phyloP scores from a whole-genome alignment of 306 rosid genomes.

The Ziziphus jujuba region DNA sequence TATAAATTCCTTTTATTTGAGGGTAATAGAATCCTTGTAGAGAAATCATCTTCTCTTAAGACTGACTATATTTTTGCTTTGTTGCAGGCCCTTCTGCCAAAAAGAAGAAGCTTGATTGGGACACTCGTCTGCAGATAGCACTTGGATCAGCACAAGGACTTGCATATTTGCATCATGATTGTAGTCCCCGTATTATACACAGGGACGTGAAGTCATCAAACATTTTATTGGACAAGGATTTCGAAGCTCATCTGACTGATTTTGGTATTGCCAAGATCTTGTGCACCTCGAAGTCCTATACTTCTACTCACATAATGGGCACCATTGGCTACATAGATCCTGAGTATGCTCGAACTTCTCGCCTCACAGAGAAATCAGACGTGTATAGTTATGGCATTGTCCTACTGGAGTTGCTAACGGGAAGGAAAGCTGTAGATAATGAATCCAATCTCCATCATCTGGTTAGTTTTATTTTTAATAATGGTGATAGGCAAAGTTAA shows the following conservation, averaged over 20 bases:
- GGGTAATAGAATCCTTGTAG: background rate
- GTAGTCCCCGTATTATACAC: slow-evolving; percentile 90
- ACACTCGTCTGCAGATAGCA: slow-evolving; percentile 72
- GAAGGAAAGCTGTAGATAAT: slow-evolving; percentile 86
- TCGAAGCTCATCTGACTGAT: slow-evolving; percentile 88
- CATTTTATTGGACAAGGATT: slow-evolving; percentile 80
- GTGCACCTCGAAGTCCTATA: slow-evolving; percentile 68
- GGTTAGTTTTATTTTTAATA: slow-evolving; percentile 36
- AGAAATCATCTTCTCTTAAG: background rate
- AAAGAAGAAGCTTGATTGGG: slow-evolving; percentile 85
- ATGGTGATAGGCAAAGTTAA: too few relatives aligned
- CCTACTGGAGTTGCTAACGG: slow-evolving; percentile 87
- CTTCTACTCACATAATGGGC: slow-evolving; percentile 89
- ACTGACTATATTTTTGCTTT: background rate
- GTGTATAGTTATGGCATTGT: slow-evolving; percentile 93
- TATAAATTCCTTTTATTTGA: background rate
- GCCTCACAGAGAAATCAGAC: slow-evolving; percentile 94
- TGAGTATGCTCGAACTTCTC: slow-evolving; percentile 90
- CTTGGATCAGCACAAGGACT: slow-evolving; percentile 95
- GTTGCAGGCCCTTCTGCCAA: slow-evolving; percentile 57
- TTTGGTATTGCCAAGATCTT: slow-evolving; percentile 93
- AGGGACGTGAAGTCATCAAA: slow-evolving; percentile 93
- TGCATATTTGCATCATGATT: slow-evolving; percentile 89
- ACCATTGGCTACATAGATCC: slow-evolving; percentile 98
- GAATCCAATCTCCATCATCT: slow-evolving; percentile 91